These are phyloP conservation scores for Talaromyces trachyspermus DNA, from an alignment of 495 filamentous ascomycete genomes.

Conservation along the genomic window DNA sequence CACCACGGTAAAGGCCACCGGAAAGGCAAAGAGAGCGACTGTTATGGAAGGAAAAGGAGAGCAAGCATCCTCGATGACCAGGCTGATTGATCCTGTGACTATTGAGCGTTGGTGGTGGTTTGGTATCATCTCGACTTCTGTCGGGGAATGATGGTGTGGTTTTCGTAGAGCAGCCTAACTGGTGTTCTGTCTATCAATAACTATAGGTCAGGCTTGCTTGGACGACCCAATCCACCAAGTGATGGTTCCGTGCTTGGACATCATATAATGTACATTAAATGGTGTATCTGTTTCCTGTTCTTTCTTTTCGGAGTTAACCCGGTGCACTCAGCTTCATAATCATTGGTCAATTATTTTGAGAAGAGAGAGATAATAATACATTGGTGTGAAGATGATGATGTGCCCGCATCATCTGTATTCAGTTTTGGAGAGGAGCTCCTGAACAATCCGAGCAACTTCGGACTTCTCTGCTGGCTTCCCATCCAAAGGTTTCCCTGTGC, in stretches of 20 bases:
- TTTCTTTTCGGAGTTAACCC: background rate
- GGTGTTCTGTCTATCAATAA: no score
- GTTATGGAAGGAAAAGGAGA: slow-evolving; percentile 22
- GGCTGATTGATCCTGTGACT: slow-evolving; percentile 41
- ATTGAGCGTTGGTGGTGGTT: slow-evolving; percentile 63
- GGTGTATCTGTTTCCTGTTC: no score
- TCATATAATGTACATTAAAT: no score
- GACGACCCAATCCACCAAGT: no score
- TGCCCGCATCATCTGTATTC: background rate
- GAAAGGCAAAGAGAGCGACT: slow-evolving; percentile 28
- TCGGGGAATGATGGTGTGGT: slow-evolving; percentile 43
- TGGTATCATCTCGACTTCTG: slow-evolving; percentile 56
- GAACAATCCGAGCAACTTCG: slow-evolving; percentile 41
- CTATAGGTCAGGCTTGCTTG: no score
- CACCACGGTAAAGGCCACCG: slow-evolving; percentile 24
- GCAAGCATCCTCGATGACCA: slow-evolving; percentile 29
- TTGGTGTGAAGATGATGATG: background rate
- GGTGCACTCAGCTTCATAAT: background rate
- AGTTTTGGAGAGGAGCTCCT: slow-evolving; percentile 18
- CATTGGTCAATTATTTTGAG: background rate
- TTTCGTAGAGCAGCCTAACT: no score
- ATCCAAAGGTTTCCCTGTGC: slow-evolving; percentile 40
- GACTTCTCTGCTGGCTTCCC: slow-evolving; percentile 46
- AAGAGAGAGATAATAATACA: slow-evolving; percentile 6
- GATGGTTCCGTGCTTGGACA: no score